A percentile compares a stretch with the other conserved stretches of the same genome.
Evolutionary conservation across 2,329 filamentous ascomycete genomes (phyloP).

Genomic region (Fusarium sp.): DNA sequence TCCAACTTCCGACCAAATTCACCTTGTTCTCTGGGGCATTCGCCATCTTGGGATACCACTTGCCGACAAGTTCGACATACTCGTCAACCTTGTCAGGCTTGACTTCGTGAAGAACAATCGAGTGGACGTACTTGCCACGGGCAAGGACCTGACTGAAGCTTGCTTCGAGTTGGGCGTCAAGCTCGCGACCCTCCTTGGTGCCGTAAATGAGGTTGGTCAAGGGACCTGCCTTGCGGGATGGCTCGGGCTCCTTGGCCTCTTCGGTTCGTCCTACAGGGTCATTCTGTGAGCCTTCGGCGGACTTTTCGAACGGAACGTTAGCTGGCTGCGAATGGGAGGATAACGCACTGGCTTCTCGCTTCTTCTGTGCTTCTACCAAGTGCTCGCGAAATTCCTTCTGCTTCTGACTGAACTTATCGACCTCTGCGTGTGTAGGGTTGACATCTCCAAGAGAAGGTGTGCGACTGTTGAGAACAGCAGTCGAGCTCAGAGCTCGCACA

Average conservation of each 20-base stretch:
- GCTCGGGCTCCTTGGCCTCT: constrained; percentile 66
- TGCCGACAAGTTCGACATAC: constrained; percentile 88
- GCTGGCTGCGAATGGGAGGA: constrained; percentile 54
- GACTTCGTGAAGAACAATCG: constrained; percentile 95
- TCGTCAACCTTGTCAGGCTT: constrained; percentile 96
- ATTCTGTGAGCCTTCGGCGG: constrained; percentile 53
- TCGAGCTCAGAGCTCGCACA: constrained; percentile 68
- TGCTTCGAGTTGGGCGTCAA: constrained; percentile 95
- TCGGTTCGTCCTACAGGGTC: constrained; percentile 57
- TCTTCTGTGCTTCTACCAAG: constrained; percentile 79
- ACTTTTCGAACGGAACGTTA: constrained; percentile 57
- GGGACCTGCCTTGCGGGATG: constrained; percentile 75
- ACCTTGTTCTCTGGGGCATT: constrained; percentile 89
- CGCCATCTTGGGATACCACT: constrained; percentile 94
- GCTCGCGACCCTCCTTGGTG: constrained; percentile 91
- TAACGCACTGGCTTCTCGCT: constrained; percentile 85
- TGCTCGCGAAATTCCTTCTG: constrained; percentile 89
- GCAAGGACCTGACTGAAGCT: constrained; percentile 96
- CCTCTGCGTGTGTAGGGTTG: constrained; percentile 70
- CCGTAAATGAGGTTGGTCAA: constrained; percentile 94
- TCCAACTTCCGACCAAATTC: constrained; percentile 96
- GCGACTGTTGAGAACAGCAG: constrained; percentile 56
- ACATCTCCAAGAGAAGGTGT: constrained; percentile 89
- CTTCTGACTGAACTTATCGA: constrained; percentile 81
- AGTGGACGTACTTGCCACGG: constrained; percentile 97